Base-by-base conservation (phyloP, 495 filamentous ascomycete genomes). In the Podospora tetraspora region DNA sequence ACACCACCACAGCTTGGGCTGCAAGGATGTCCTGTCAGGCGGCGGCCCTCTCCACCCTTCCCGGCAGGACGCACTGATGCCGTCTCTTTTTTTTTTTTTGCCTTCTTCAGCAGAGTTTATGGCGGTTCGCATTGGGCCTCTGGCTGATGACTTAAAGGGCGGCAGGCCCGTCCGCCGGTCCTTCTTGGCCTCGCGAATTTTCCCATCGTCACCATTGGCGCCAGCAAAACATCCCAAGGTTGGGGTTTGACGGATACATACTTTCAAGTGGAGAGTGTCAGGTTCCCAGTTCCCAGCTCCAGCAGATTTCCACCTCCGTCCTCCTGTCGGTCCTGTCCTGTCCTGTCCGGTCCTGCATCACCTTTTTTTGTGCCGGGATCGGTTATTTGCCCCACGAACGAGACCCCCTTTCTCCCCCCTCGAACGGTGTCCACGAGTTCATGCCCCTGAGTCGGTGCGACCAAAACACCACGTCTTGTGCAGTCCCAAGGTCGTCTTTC, bases 301-400 rank as follows among this genome's bases (percentile, higher is more conserved):
- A 34, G 11, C 32, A 34, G 32, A 34, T 34, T 34, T 34, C 32
- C 32, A 34, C 32, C 32, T 34, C 12, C 32, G 11, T 3, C 30
- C 6, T 34, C 32, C 32, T 34, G 10, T 10, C 32, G 2, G 32
- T 34, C 32, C 32, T 34, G 32, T 11, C 56, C 32, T 23, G 62
- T 57, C 63, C 34, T 57, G 34, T 63, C 29, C 34, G 34, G 62
- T 64, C 62, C 43, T 52, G 43, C 32, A 37, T 64, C 62, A 56
- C 37, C 62, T 37, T 57, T 65, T 65, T 58, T 65, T 65, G 63
- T 65, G 63, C 63, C 63, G 56, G 37, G 62, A 23, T 52, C 62
- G 62, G 62, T 23, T 56, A 52, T 56, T 64, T 30, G 21, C 62
- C 30, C 62, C 62, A 21, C 32, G 43, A 52, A 52, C 34, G 34